These are phyloP conservation scores for Coniella lustricola DNA, from an alignment of 2,329 filamentous ascomycete species.

Conservation along the genomic window DNA sequence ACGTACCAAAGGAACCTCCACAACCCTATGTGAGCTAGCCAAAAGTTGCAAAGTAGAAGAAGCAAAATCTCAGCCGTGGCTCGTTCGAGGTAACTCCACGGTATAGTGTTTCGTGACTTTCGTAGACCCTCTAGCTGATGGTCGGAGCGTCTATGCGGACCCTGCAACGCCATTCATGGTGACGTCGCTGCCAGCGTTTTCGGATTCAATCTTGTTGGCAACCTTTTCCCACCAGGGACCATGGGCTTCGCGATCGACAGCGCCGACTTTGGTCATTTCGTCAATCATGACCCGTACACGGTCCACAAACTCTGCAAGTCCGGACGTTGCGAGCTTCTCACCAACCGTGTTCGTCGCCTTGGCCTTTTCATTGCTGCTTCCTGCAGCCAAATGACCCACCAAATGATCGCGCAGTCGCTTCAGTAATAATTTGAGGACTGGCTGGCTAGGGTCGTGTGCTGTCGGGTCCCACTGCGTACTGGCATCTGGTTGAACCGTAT, in stretches of 20 bases:
- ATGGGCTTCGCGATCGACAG: constrained; percentile 62
- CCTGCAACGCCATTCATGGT: background rate
- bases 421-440: constrained; percentile 59
- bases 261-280: constrained; percentile 55
- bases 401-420: constrained; percentile 62
- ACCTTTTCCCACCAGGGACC: constrained; percentile 64
- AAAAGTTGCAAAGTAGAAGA: too few species aligned
- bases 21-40: too few species aligned
- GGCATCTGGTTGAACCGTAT: constrained; percentile 9
- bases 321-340: constrained; percentile 62
- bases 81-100: background rate
- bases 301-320: constrained; percentile 66
- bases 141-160: background rate
- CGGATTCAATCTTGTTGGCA: constrained; percentile 43
- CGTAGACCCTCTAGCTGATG: background rate
- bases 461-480: constrained; percentile 11
- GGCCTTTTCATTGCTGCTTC: constrained; percentile 62
- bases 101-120: background rate
- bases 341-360: constrained; percentile 61
- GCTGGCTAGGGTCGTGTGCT: constrained; percentile 40
- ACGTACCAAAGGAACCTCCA: too few species aligned
- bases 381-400: constrained; percentile 55
- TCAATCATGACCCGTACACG: constrained; percentile 64
- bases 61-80: too few species aligned
- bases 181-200: background rate